A percentile compares a stretch with the other conserved stretches of the same genome.
Evolutionary conservation across 257 asterid genomes (phyloP).

Genomic region (Solanum appendiculatum): DNA sequence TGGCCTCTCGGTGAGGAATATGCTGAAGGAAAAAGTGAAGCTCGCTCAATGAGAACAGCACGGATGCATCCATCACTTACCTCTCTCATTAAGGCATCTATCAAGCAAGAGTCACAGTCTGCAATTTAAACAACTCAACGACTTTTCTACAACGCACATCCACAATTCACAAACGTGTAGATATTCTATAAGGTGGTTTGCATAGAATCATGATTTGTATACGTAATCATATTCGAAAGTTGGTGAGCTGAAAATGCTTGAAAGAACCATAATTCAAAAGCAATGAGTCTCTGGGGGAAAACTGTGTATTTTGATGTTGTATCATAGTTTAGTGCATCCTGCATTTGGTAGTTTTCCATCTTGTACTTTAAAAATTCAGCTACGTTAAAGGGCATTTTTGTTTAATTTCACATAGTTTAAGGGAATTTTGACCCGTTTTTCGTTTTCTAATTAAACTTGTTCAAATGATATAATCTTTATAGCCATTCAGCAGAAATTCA

Average conservation of each 20-base stretch:
- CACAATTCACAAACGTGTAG: neutral
- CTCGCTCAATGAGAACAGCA: constrained; percentile 72
- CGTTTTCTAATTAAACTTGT: neutral
- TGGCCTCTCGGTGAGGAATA: constrained; percentile 96
- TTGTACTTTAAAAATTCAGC: neutral
- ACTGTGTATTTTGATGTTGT: neutral
- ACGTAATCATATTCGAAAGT: neutral
- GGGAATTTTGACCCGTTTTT: neutral
- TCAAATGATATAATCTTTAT: neutral
- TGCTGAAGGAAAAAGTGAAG: constrained; percentile 85
- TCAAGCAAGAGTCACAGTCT: constrained; percentile 15
- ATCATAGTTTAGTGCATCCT: neutral
- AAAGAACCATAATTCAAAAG: neutral
- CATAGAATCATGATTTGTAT: neutral
- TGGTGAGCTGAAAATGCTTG: neutral
- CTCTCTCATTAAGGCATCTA: constrained; percentile 66
- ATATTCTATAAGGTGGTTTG: neutral
- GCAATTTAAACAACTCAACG: neutral
- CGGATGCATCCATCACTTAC: constrained; percentile 93
- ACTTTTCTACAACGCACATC: neutral
- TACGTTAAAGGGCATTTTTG: neutral
- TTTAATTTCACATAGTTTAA: neutral
- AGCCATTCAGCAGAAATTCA: neutral
- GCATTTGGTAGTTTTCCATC: neutral
- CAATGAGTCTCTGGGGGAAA: neutral